Evolutionary conservation across 257 asterid genomes (phyloP).

Genomic region (Scutellaria barbata): DNA sequence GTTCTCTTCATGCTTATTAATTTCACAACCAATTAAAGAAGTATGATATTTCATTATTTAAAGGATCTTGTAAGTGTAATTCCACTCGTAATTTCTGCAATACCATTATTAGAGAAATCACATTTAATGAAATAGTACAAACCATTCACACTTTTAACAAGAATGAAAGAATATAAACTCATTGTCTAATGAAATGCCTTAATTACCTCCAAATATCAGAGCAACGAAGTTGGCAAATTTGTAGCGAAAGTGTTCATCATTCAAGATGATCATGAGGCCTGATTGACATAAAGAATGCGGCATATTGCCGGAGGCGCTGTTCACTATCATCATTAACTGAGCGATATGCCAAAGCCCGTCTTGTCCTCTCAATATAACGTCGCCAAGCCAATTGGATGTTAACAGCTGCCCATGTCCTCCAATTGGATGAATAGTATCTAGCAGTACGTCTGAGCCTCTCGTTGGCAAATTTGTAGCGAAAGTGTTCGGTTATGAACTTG

Average conservation of each 20-base stretch:
- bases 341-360: slow-evolving; percentile 37
- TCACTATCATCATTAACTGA: slow-evolving; percentile 48
- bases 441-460: slow-evolving; percentile 75
- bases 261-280: slow-evolving; percentile 97
- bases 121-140: slow-evolving; percentile 1
- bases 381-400: slow-evolving; percentile 89
- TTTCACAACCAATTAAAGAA: background rate
- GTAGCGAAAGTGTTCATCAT: slow-evolving; percentile 42
- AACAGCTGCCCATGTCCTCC: slow-evolving; percentile 98
- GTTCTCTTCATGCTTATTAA: background rate
- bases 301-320: slow-evolving; percentile 73
- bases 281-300: slow-evolving; percentile 83
- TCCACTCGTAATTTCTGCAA: background rate
- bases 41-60: too few relatives aligned
- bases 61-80: background rate
- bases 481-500: slow-evolving; percentile 79
- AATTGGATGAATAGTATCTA: slow-evolving; percentile 75
- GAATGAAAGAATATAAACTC: slow-evolving; percentile 15
- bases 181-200: background rate
- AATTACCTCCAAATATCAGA: slow-evolving; percentile 10
- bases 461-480: slow-evolving; percentile 78
- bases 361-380: slow-evolving; percentile 58
- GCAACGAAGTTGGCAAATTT: too few relatives aligned
- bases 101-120: background rate
- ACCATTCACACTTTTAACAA: slow-evolving; percentile 5